Base-by-base conservation (phyloP, 371 early-diverging fungal species). In the Synchytrium microbalum region DNA sequence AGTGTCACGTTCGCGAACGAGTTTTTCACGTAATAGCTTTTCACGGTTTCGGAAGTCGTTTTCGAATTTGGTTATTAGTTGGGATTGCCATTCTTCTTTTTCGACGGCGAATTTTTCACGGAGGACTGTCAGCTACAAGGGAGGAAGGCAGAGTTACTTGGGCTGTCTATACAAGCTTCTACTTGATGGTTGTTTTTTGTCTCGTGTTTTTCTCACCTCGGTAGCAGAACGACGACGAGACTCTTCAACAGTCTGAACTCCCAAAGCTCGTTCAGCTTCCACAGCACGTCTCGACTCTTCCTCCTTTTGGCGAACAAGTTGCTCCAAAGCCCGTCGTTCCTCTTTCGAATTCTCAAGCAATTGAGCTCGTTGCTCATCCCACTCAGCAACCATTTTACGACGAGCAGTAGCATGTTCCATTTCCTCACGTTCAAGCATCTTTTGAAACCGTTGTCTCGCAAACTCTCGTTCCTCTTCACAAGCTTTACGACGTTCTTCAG, bases 381-480 rank as follows among this genome's bases (percentile, higher is more conserved):
- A 67, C 38, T 79, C 79, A 25, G 77, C 57, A 0, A 66, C 16
- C 53, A 78, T 54, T 64, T 81, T 79, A 16, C 80, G 68, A 10
- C 46, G 5, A 19, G 46, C 46, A 19, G 46, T 38, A 19, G 46
- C 46, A 38, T 38, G 71, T 64, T 76, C 79, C 77, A 81, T 76
- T 59, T 79, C 81, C 38, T 81, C 81, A 27, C 81, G 70, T 66
- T 81, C 79, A 2, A 78, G 63, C 67, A 79, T 79, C 55, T 81
- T 81, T 30, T 67, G 69, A 64, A 77, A 80, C 25, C 79, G 61
- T 57, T 78, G 74, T 1, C 80, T 69, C 2, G 77, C 73, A 61
- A 75, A 76, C 58, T 80, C 81, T 3, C 78, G 75, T 64, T 81
- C 81, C 38, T 81, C 80, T 58, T 79, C 80, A 64, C 71, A 71